Conservation (phyloP, 306 rosid species). For the Cicer arietinum region DNA sequence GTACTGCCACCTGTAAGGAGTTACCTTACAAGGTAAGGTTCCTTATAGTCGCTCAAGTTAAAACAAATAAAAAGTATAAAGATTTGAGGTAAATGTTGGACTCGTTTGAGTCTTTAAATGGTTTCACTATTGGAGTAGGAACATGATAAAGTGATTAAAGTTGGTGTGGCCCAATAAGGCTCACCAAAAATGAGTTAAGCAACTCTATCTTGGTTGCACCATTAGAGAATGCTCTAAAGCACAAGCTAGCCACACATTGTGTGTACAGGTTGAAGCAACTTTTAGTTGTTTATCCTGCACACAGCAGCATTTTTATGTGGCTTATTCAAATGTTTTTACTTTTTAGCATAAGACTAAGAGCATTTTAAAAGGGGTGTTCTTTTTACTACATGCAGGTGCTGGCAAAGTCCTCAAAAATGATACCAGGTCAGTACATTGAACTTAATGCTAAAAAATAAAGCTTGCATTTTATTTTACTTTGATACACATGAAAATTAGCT, state of each 20-base stretch:
- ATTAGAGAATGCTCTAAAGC: background rate
- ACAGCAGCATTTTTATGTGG: conserved; percentile 15
- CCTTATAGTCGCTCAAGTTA: background rate
- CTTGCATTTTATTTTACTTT: conserved; percentile 13
- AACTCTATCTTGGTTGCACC: background rate
- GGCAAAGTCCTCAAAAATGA: conserved; percentile 98
- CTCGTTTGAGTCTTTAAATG: background rate
- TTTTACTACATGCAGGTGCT: conserved; percentile 72
- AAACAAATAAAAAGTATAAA: background rate
- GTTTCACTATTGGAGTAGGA: background rate
- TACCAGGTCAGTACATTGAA: conserved; percentile 76
- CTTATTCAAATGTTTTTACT: conserved; percentile 4
- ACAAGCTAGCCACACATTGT: conserved; percentile 1
- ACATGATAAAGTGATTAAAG: background rate
- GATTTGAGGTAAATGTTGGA: conserved; percentile 14
- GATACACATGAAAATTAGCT: conserved; percentile 7
- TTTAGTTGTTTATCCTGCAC: conserved; percentile 7
- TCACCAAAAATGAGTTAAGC: background rate
- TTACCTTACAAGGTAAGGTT: background rate
- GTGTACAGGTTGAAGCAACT: conserved; percentile 18
- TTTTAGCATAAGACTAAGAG: background rate
- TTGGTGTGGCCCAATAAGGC: background rate
- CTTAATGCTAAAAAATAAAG: conserved; percentile 29
- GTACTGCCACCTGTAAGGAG: no score
- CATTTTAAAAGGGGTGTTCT: conserved; percentile 22